Percentiles rank a stretch among this genome's conserved stretches.
These are phyloP conservation scores for Colletotrichum aenigma DNA, from an alignment of 2,329 filamentous ascomycete species.

Conservation along the genomic window DNA sequence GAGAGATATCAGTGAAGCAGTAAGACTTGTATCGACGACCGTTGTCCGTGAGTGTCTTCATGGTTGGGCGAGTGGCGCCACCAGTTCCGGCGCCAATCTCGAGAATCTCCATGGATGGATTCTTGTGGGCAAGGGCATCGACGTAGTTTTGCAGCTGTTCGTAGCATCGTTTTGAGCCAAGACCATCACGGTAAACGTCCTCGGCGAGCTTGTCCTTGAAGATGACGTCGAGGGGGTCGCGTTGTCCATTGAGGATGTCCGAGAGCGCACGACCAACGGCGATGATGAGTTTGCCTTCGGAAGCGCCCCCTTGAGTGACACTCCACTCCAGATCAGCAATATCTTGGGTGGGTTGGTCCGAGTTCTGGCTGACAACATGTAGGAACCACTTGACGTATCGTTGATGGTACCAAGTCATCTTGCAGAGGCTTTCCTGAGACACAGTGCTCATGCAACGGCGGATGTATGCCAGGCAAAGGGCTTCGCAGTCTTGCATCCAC, in stretches of 20 bases:
- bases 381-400: constrained; percentile 22
- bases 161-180: constrained; percentile 23
- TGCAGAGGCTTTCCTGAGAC: background rate
- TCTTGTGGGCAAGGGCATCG: constrained; percentile 29
- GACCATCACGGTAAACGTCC: constrained; percentile 25
- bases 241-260: constrained; percentile 26
- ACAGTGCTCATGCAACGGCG: background rate
- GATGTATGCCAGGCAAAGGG: constrained; percentile 17
- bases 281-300: constrained; percentile 24
- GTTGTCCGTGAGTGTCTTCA: constrained; percentile 22
- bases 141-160: constrained; percentile 24
- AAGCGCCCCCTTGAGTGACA: constrained; percentile 5
- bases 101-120: constrained; percentile 35
- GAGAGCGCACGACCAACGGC: constrained; percentile 25
- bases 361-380: background rate
- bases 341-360: background rate
- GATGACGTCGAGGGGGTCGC: constrained; percentile 31
- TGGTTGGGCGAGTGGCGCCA: constrained; percentile 28
- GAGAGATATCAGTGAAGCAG: constrained; percentile 43
- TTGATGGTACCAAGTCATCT: constrained; percentile 13
- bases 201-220: constrained; percentile 29
- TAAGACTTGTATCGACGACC: constrained; percentile 26
- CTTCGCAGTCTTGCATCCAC: constrained; percentile 23
- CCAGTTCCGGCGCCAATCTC: constrained; percentile 42
- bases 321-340: constrained; percentile 13